These are phyloP conservation scores for Colletotrichum eleusines DNA, from an alignment of 2,329 filamentous ascomycete genomes.

Conservation along the genomic window DNA sequence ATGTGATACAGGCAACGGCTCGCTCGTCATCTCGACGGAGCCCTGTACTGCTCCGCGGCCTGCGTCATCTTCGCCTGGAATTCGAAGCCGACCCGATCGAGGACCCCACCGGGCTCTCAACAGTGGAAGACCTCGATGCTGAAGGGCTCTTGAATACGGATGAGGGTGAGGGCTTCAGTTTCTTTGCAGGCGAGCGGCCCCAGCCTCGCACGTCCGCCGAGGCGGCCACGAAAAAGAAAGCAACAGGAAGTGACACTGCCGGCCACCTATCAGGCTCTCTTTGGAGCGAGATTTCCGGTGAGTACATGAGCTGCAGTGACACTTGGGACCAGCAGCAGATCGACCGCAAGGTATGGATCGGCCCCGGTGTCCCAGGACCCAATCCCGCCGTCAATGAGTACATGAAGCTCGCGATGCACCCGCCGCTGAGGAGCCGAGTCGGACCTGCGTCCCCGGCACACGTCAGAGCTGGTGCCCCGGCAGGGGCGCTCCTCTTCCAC, in stretches of 20 bases:
- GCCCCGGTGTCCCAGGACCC: slow-evolving; percentile 49
- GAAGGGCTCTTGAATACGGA: slow-evolving; percentile 56
- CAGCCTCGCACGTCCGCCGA: slow-evolving; percentile 5
- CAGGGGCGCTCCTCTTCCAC: slow-evolving; percentile 59
- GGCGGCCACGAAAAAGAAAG: slow-evolving; percentile 30
- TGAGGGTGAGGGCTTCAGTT: slow-evolving; percentile 57
- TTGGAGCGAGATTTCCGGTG: slow-evolving; percentile 45
- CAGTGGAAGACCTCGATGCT: slow-evolving; percentile 54
- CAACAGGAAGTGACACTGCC: slow-evolving; percentile 20
- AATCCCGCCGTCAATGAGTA: slow-evolving; percentile 61
- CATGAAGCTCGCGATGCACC: slow-evolving; percentile 57
- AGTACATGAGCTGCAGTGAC: slow-evolving; percentile 47
- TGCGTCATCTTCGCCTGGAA: slow-evolving; percentile 67
- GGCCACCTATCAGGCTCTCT: slow-evolving; percentile 47
- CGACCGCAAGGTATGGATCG: slow-evolving; percentile 61
- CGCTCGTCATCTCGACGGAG: slow-evolving; percentile 49
- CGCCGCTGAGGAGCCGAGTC: slow-evolving; percentile 52
- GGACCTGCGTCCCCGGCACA: slow-evolving; percentile 64
- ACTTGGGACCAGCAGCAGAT: slow-evolving; percentile 48
- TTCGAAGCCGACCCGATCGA: slow-evolving; percentile 60
- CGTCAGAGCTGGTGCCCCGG: slow-evolving; percentile 62
- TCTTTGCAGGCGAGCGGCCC: slow-evolving; percentile 54
- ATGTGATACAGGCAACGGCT: slow-evolving; percentile 53
- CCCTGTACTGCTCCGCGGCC: slow-evolving; percentile 60
- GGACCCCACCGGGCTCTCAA: slow-evolving; percentile 49